phyloP scores from a whole-genome alignment of 352 stramenopile species.

The Phytophthora pistaciae region DNA sequence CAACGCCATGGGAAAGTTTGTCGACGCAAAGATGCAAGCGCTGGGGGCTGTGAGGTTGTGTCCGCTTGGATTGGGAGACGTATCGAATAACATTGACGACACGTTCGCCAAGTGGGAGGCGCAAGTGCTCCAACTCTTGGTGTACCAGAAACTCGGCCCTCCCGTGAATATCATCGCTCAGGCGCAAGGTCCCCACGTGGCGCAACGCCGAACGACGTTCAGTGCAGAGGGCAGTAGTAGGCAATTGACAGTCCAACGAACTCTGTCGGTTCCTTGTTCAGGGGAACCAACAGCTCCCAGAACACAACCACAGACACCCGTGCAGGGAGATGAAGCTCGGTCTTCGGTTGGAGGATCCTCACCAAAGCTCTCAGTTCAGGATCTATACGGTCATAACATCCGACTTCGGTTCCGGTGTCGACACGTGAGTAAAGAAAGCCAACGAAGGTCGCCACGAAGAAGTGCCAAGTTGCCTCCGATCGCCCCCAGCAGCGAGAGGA shows the following conservation, averaged over 20 bases:
- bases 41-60: slow-evolving; percentile 79
- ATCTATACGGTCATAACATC: slow-evolving; percentile 27
- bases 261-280: background rate
- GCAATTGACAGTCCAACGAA: background rate
- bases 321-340: background rate
- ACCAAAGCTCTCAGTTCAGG: slow-evolving; percentile 20
- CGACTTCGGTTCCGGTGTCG: slow-evolving; percentile 26
- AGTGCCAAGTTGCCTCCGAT: slow-evolving; percentile 1
- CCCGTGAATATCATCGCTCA: background rate
- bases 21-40: slow-evolving; percentile 83
- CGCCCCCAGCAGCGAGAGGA: background rate
- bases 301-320: background rate
- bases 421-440: slow-evolving; percentile 1
- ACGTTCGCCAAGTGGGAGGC: slow-evolving; percentile 69
- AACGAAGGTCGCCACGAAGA: background rate
- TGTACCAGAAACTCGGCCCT: slow-evolving; percentile 11
- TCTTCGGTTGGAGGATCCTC: background rate
- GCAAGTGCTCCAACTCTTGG: slow-evolving; percentile 44
- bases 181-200: background rate
- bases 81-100: slow-evolving; percentile 84
- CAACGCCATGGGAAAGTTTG: slow-evolving; percentile 94
- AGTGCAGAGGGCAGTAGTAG: background rate
- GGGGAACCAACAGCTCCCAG: background rate
- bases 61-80: slow-evolving; percentile 90
- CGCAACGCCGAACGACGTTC: background rate